A percentile compares a stretch with the other conserved stretches of the same genome.
Evolutionary conservation across 2,329 filamentous ascomycete genomes (phyloP).

Genomic region (Trichoderma breve): DNA sequence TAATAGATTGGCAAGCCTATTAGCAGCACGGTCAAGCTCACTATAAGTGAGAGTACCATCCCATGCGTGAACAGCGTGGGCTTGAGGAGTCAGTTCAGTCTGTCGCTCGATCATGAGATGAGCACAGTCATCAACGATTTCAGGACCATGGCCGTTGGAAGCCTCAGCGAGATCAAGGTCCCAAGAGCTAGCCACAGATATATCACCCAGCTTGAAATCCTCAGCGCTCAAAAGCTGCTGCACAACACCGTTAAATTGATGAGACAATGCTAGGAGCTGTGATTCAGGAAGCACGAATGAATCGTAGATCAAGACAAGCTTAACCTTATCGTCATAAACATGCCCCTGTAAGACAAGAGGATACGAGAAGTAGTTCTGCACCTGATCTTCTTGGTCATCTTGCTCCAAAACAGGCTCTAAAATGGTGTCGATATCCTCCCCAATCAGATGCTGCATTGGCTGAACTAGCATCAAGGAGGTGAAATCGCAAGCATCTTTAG

Average conservation of each 20-base stretch:
- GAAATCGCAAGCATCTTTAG: constrained; percentile 16
- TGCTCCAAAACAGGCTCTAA: neutral
- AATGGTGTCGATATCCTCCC: neutral
- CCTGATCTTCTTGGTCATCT: neutral
- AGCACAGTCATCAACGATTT: constrained; percentile 10
- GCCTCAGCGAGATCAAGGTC: constrained; percentile 3
- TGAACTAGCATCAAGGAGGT: constrained; percentile 12
- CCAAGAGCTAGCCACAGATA: constrained; percentile 14
- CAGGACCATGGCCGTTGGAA: constrained; percentile 4
- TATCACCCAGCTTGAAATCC: neutral
- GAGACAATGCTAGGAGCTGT: neutral
- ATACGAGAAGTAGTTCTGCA: constrained; percentile 13
- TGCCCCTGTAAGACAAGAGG: constrained; percentile 16
- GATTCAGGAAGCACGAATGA: neutral
- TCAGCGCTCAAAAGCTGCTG: constrained; percentile 3
- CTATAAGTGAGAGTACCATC: constrained; percentile 24
- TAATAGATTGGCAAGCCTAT: constrained; percentile 8
- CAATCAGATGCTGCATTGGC: constrained; percentile 6
- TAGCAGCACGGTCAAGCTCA: constrained; percentile 21
- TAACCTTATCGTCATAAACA: neutral
- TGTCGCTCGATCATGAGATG: neutral
- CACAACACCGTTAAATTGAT: constrained; percentile 14
- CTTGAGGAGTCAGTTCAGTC: neutral
- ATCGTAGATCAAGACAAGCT: constrained; percentile 14
- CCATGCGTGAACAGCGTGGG: constrained; percentile 23